A percentile compares a stretch with the other conserved stretches of the same genome.
Conservation (phyloP, 768 basidiomycete species). For the Termitomyces sp. region DNA sequence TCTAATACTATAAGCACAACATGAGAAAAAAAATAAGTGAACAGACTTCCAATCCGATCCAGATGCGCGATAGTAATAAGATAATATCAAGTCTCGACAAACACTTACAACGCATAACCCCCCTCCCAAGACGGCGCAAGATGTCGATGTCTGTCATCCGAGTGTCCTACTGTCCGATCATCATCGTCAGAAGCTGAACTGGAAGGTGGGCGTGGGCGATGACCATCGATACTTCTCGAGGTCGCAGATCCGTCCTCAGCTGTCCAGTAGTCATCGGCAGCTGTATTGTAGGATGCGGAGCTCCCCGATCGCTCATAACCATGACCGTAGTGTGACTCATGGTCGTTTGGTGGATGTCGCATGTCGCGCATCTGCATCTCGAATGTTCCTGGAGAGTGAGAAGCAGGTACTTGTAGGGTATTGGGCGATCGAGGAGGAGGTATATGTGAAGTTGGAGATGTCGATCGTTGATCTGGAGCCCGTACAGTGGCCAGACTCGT, state of each 20-base stretch:
- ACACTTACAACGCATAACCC: conserved; percentile 33
- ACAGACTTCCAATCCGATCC: conserved; percentile 21
- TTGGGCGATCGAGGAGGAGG: conserved; percentile 17
- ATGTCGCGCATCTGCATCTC: conserved; percentile 11
- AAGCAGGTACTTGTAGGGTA: conserved; percentile 12
- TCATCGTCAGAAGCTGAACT: conserved; percentile 13
- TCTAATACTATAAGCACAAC: conserved; percentile 16
- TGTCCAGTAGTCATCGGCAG: conserved; percentile 36
- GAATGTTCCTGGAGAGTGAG: conserved; percentile 6
- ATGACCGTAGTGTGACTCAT: conserved; percentile 10
- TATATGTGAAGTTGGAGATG: conserved; percentile 17
- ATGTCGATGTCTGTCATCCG: conserved; percentile 11
- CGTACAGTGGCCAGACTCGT: conserved; percentile 29
- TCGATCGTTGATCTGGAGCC: conserved; percentile 18
- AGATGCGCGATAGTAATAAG: conserved; percentile 23
- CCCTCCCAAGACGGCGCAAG: conserved; percentile 32
- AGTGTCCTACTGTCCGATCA: conserved; percentile 23
- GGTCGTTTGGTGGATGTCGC: conserved; percentile 23
- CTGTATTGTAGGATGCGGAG: conserved; percentile 38
- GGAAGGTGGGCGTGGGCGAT: neutral
- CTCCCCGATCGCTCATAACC: conserved; percentile 29
- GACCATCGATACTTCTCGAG: neutral
- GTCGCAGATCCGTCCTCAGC: conserved; percentile 16
- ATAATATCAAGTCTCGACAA: conserved; percentile 7
- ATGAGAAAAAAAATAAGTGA: conserved; percentile 9